Conservation (phyloP, 352 stramenopile species). For the Pythium rishiriense region DNA sequence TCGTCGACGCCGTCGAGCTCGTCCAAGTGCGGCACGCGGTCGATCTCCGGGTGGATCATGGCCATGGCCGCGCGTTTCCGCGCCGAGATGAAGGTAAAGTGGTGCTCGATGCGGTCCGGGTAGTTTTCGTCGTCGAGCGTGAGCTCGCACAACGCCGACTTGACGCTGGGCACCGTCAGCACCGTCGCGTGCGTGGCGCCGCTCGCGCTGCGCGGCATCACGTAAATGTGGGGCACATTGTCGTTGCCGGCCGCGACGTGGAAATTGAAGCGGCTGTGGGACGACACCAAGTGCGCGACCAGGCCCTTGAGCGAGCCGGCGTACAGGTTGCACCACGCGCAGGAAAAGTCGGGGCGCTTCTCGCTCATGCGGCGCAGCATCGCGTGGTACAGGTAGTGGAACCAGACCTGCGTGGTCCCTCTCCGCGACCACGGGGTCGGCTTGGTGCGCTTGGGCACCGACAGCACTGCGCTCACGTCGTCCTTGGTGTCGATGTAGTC, state of each 20-base stretch:
- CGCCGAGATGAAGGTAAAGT: conserved; percentile 61
- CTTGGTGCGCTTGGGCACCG: conserved; percentile 42
- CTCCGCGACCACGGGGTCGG: conserved; percentile 29
- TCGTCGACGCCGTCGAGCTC: conserved; percentile 73
- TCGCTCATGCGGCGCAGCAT: conserved; percentile 82
- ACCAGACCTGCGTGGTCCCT: conserved; percentile 60
- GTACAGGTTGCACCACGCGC: conserved; percentile 84
- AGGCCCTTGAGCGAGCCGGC: conserved; percentile 69
- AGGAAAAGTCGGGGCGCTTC: conserved; percentile 80
- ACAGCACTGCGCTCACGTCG: conserved; percentile 29
- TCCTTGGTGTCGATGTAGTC: conserved; percentile 27
- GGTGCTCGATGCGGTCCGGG: conserved; percentile 58
- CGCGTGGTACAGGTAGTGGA: conserved; percentile 83
- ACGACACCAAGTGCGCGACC: conserved; percentile 74
- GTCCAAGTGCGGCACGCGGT: conserved; percentile 33
- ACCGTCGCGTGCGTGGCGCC: not conserved
- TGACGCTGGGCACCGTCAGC: conserved; percentile 19
- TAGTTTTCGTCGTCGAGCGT: conserved; percentile 50
- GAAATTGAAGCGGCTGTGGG: conserved; percentile 79
- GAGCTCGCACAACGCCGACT: conserved; percentile 52
- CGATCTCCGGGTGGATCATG: conserved; percentile 24
- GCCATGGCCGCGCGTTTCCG: conserved; percentile 18
- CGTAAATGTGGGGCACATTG: conserved; percentile 82
- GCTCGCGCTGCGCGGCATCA: conserved; percentile 45
- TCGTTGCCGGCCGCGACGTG: conserved; percentile 74